Evolutionary conservation across 1,284 basidiomycete species (phyloP).

Genomic region (Ustilago trichophora): DNA sequence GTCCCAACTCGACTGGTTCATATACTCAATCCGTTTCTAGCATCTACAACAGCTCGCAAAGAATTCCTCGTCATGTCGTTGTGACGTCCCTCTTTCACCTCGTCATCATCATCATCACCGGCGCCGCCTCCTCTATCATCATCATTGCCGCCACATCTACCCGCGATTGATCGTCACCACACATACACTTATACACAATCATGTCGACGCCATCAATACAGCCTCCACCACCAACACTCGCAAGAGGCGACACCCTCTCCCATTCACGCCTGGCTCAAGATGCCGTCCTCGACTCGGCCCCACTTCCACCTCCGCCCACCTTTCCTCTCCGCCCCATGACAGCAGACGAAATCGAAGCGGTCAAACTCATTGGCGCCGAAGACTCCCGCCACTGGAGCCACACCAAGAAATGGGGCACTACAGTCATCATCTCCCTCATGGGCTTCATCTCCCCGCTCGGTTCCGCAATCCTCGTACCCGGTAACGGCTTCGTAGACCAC

Average conservation of each 20-base stretch:
- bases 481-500: conserved; percentile 35
- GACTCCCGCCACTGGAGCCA: conserved; percentile 35
- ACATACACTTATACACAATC: not conserved
- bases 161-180: not conserved
- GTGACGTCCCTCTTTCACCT: not conserved
- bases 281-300: not conserved
- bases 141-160: not conserved
- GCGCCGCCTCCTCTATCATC: not conserved
- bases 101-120: not conserved
- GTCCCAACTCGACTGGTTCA: too few relatives aligned
- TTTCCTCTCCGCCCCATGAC: conserved; percentile 24
- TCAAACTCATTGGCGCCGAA: conserved; percentile 29
- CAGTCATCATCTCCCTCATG: conserved; percentile 57
- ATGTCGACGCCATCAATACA: conserved; percentile 18
- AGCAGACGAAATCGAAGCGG: conserved; percentile 19
- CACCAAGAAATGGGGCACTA: conserved; percentile 49
- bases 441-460: conserved; percentile 62
- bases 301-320: not conserved
- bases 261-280: conserved; percentile 6
- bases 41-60: not conserved
- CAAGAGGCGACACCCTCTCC: not conserved
- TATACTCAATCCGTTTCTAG: not conserved
- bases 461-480: conserved; percentile 57
- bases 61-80: not conserved
- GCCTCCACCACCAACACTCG: conserved; percentile 3